Evolutionary conservation across 306 rosid species (phyloP).

Genomic region (Biancaea sappan): DNA sequence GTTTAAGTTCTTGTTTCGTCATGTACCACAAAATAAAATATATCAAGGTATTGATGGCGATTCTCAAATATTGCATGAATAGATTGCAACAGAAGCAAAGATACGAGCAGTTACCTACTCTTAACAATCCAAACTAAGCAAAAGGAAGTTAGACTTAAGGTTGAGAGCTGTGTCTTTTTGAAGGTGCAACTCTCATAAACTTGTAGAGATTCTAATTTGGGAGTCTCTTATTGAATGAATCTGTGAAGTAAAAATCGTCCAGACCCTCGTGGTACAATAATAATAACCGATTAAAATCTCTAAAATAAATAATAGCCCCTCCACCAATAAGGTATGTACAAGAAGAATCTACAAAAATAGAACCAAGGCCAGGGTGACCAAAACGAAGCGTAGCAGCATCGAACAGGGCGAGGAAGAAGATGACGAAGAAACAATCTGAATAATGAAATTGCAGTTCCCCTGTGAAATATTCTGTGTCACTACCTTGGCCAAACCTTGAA

Average conservation of each 20-base stretch:
- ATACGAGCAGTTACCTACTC: too few relatives aligned
- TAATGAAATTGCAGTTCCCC: constrained; percentile 74
- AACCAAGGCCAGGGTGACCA: constrained; percentile 32
- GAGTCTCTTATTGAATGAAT: constrained; percentile 20
- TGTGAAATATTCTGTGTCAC: constrained; percentile 75
- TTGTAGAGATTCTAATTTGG: background rate
- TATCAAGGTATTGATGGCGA: too few relatives aligned
- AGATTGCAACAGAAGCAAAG: too few relatives aligned
- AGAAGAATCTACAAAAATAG: constrained; percentile 42
- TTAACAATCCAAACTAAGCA: too few relatives aligned
- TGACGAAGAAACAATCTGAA: constrained; percentile 70
- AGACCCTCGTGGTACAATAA: constrained; percentile 10
- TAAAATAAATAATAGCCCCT: constrained; percentile 5
- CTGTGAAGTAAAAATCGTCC: constrained; percentile 19
- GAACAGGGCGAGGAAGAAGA: constrained; percentile 39
- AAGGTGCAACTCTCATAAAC: too few relatives aligned
- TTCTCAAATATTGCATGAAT: too few relatives aligned
- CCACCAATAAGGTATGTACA: constrained; percentile 39
- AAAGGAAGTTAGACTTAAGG: too few relatives aligned
- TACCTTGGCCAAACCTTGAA: constrained; percentile 80
- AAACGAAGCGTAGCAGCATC: too few relatives aligned
- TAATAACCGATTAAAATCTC: constrained; percentile 2
- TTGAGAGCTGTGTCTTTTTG: too few relatives aligned
- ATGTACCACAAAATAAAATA: too few relatives aligned
- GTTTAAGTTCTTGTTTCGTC: too few relatives aligned